Conservation (phyloP, 176 grass and related monocot genomes). For the Juncus inflexus region DNA sequence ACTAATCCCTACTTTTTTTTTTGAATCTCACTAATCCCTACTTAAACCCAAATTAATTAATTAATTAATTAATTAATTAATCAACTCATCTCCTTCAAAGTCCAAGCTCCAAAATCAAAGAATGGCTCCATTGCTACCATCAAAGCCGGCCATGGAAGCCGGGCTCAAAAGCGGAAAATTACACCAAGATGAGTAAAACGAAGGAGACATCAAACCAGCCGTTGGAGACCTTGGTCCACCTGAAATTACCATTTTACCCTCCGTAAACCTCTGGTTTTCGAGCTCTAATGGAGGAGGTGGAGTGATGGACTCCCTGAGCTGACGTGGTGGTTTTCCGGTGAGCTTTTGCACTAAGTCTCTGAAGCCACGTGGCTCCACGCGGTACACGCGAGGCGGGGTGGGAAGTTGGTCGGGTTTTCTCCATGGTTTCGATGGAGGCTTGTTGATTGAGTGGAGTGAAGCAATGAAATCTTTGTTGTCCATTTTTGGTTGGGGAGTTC, state of each 20-base stretch:
- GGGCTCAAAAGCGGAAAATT: conserved; percentile 34
- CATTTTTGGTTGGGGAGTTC: background rate
- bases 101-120: conserved; percentile 12
- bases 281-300: conserved; percentile 17
- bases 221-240: background rate
- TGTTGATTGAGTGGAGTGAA: conserved; percentile 15
- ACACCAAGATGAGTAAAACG: conserved; percentile 22
- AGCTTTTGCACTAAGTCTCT: conserved; percentile 35
- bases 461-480: conserved; percentile 13
- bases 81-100: background rate
- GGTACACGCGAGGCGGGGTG: conserved; percentile 30
- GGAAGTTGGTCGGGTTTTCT: conserved; percentile 16
- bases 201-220: conserved; percentile 9
- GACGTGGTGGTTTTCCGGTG: conserved; percentile 23
- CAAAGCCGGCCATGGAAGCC: conserved; percentile 14
- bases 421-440: conserved; percentile 26
- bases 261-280: background rate
- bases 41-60: background rate
- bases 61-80: conserved; percentile 2
- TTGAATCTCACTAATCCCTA: too few species aligned
- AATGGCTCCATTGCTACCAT: background rate
- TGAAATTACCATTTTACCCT: background rate
- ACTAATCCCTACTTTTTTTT: background rate
- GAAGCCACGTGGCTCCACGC: conserved; percentile 29
- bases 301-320: background rate